phyloP scores from a whole-genome alignment of 208 protist genomes.

The Acanthamoeba culbertsoni region DNA sequence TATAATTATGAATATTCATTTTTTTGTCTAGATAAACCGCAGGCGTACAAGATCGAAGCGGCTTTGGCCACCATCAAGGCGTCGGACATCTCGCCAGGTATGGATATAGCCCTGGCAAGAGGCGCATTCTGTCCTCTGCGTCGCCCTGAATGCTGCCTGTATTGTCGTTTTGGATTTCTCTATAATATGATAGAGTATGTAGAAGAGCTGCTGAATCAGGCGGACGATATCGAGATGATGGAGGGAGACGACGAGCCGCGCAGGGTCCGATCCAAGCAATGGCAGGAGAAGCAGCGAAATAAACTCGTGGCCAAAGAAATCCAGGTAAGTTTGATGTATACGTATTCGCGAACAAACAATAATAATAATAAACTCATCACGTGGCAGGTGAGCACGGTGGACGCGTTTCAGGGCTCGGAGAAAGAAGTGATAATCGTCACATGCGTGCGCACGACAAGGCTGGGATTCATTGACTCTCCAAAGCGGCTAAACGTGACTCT shows the following conservation, averaged over 20 bases:
- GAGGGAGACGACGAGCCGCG: neutral
- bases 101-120: neutral
- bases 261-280: neutral
- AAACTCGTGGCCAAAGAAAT: conserved; percentile 46
- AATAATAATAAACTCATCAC: neutral
- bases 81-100: neutral
- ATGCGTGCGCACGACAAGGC: conserved; percentile 70
- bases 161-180: neutral
- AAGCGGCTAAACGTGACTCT: conserved; percentile 83
- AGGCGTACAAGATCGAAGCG: conserved; percentile 59
- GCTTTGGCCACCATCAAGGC: conserved; percentile 42
- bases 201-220: conserved; percentile 50
- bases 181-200: neutral
- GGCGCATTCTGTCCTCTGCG: neutral
- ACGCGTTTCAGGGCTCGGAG: conserved; percentile 85
- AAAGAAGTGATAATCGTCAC: conserved; percentile 81
- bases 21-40: conserved; percentile 69
- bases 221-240: conserved; percentile 1
- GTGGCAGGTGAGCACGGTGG: conserved; percentile 81
- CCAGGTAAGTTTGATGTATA: neutral
- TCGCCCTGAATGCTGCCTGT: neutral
- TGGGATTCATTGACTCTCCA: conserved; percentile 82
- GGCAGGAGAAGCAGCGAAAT: conserved; percentile 56
- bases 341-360: neutral
- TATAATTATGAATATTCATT: neutral